These are phyloP conservation scores for Neonectria neomacrospora DNA, from an alignment of 2,329 filamentous ascomycete species.

Conservation along the genomic window DNA sequence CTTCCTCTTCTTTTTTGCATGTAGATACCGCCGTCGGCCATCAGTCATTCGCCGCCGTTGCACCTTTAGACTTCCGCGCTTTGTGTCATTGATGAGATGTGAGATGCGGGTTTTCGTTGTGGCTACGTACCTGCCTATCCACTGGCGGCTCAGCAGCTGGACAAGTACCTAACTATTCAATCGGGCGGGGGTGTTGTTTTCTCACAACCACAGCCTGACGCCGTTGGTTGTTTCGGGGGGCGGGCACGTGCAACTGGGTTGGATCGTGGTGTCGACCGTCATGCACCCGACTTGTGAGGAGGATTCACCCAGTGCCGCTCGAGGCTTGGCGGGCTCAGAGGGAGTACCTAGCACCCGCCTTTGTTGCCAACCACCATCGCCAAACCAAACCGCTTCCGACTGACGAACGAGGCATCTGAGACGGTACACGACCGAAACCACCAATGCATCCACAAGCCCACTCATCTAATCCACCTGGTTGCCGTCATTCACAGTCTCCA, in stretches of 20 bases:
- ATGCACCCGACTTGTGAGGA: background rate
- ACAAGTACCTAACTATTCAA: background rate
- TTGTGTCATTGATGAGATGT: background rate
- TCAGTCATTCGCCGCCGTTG: background rate
- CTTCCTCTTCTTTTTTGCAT: background rate
- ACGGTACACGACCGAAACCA: conserved; percentile 11
- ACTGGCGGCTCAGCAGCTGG: background rate
- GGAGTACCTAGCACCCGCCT: background rate
- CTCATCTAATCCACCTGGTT: conserved; percentile 2
- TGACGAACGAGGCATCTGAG: conserved; percentile 11
- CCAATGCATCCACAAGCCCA: background rate
- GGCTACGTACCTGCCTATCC: background rate
- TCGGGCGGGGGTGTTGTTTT: background rate
- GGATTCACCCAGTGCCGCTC: background rate
- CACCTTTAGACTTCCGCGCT: background rate
- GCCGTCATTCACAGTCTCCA: conserved; percentile 2
- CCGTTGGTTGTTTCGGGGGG: background rate
- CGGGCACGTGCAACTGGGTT: background rate
- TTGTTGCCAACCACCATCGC: background rate
- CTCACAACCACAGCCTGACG: background rate
- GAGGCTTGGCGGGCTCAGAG: background rate
- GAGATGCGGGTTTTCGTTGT: background rate
- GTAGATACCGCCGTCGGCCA: background rate
- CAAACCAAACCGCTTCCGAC: conserved; percentile 11
- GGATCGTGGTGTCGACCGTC: conserved; percentile 5